These are phyloP conservation scores for Solanum aculeatissimum DNA, from an alignment of 305 asterid species.

Conservation along the genomic window DNA sequence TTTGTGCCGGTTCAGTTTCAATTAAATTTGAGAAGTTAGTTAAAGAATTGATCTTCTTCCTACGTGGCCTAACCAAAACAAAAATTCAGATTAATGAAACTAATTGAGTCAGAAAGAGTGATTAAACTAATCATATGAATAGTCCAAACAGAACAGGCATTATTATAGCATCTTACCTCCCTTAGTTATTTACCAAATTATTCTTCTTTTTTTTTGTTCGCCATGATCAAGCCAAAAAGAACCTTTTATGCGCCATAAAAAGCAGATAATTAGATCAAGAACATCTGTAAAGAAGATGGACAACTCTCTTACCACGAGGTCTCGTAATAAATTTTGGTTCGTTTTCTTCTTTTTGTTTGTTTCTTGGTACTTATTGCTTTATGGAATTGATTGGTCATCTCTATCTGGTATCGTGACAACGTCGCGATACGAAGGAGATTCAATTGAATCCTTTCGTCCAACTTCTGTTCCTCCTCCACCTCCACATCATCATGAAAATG, in stretches of 20 bases:
- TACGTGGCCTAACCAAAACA: background rate
- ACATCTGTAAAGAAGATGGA: conserved; percentile 16
- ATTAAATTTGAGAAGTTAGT: background rate
- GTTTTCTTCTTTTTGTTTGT: conserved; percentile 33
- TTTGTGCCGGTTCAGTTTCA: background rate
- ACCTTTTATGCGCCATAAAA: background rate
- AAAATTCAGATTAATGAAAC: background rate
- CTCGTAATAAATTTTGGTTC: conserved; percentile 46
- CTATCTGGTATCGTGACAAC: conserved; percentile 21
- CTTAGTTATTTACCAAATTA: background rate
- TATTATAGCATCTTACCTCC: background rate
- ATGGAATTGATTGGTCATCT: conserved; percentile 52
- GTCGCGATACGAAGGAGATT: conserved; percentile 2
- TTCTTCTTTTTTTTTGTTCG: background rate
- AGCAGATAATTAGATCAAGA: background rate
- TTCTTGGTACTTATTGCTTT: conserved; percentile 59
- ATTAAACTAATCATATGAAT: background rate
- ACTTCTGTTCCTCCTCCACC: background rate
- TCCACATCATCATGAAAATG: background rate
- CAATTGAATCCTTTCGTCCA: conserved; percentile 11
- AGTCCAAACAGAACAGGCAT: background rate
- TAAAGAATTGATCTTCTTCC: background rate
- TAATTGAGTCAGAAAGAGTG: background rate
- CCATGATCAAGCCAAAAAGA: background rate
- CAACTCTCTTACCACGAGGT: conserved; percentile 6